phyloP scores from a whole-genome alignment of 768 basidiomycete genomes.

The Gyrodon lividus region DNA sequence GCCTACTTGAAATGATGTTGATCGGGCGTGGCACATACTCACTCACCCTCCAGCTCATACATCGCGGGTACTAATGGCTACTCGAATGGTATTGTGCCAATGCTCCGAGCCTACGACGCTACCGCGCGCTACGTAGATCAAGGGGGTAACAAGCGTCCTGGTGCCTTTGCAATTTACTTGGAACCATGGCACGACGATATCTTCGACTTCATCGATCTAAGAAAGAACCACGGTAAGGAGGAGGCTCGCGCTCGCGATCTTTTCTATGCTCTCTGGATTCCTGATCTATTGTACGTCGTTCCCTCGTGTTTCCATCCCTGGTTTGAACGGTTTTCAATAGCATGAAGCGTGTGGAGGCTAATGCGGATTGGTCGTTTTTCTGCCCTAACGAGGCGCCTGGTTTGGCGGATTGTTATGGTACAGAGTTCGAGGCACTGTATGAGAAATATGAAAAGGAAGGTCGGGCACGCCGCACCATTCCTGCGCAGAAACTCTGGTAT shows the following conservation, averaged over 20 bases:
- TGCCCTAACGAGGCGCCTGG: slow-evolving; percentile 96
- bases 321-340: slow-evolving; percentile 35
- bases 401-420: slow-evolving; percentile 83
- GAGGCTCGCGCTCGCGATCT: slow-evolving; percentile 94
- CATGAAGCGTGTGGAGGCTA: slow-evolving; percentile 95
- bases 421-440: slow-evolving; percentile 85
- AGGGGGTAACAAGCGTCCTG: slow-evolving; percentile 98
- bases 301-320: too few relatives aligned
- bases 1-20: slow-evolving; percentile 18
- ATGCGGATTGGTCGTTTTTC: slow-evolving; percentile 93
- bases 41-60: slow-evolving; percentile 65
- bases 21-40: background rate
- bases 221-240: slow-evolving; percentile 99
- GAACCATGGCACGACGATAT: slow-evolving; percentile 99
- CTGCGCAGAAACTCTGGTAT: slow-evolving; percentile 99
- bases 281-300: slow-evolving; percentile 83
- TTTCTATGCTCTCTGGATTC: slow-evolving; percentile 98
- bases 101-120: slow-evolving; percentile 97
- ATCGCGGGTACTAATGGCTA: slow-evolving; percentile 99
- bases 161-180: slow-evolving; percentile 96
- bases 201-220: slow-evolving; percentile 95
- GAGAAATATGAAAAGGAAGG: slow-evolving; percentile 89
- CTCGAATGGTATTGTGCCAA: slow-evolving; percentile 98
- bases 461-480: slow-evolving; percentile 76
- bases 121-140: slow-evolving; percentile 99